A percentile compares a stretch with the other conserved stretches of the same genome.
phyloP scores from a whole-genome alignment of 2,329 filamentous ascomycete species.

The Cordyceps tenuipes region DNA sequence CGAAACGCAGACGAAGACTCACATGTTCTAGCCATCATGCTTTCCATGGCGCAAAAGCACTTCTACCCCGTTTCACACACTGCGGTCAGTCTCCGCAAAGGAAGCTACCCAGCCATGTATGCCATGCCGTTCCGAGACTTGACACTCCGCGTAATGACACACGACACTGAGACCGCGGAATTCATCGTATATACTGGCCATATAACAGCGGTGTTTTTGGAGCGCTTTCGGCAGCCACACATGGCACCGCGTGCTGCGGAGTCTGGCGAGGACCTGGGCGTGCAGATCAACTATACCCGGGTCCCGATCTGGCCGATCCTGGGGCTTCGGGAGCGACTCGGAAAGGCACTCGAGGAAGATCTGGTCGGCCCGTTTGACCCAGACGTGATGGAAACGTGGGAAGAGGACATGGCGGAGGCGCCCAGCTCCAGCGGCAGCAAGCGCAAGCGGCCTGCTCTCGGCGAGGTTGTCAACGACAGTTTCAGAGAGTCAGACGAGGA shows the following conservation, averaged over 20 bases:
- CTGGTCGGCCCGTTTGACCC: slow-evolving; percentile 36
- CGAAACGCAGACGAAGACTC: slow-evolving; percentile 42
- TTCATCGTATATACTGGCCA: slow-evolving; percentile 47
- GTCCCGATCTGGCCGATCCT: slow-evolving; percentile 48
- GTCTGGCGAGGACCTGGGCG: slow-evolving; percentile 22
- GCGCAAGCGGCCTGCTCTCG: slow-evolving; percentile 28
- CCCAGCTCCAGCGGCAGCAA: slow-evolving; percentile 26
- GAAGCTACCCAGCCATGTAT: slow-evolving; percentile 20
- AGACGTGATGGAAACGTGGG: slow-evolving; percentile 38
- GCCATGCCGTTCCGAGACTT: slow-evolving; percentile 35
- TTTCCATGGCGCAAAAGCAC: slow-evolving; percentile 49
- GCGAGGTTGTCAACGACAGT: slow-evolving; percentile 32
- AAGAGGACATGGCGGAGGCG: slow-evolving; percentile 25
- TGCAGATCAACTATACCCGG: slow-evolving; percentile 39
- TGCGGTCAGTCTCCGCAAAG: slow-evolving; percentile 16
- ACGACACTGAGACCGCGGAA: slow-evolving; percentile 38
- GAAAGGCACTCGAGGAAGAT: slow-evolving; percentile 43
- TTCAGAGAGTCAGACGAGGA: slow-evolving; percentile 31
- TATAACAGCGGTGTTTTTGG: slow-evolving; percentile 40
- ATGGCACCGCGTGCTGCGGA: slow-evolving; percentile 26
- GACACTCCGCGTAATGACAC: slow-evolving; percentile 41
- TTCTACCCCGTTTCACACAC: slow-evolving; percentile 33
- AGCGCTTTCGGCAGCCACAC: slow-evolving; percentile 41
- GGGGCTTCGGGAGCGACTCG: slow-evolving; percentile 47
- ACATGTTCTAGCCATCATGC: slow-evolving; percentile 42